Conservation (phyloP, 495 filamentous ascomycete species). For the Chaetomidium leptoderma region DNA sequence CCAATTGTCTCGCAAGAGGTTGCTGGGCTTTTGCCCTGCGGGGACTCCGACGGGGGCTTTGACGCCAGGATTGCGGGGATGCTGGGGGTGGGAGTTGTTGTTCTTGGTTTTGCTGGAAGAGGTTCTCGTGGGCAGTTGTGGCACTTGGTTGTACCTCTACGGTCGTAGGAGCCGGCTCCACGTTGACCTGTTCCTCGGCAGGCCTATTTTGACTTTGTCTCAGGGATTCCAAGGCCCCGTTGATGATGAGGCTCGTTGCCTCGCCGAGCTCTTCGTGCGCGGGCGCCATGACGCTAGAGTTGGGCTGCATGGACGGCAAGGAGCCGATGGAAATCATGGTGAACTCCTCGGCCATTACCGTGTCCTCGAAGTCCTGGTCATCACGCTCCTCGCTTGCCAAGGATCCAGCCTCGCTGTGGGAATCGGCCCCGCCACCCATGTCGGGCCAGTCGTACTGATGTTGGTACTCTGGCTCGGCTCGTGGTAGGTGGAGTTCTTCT, state of each 20-base stretch:
- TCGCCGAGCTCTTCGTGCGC: constrained; percentile 42
- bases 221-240: constrained; percentile 40
- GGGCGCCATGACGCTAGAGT: constrained; percentile 31
- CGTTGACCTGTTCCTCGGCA: background rate
- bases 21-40: constrained; percentile 20
- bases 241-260: constrained; percentile 43
- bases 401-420: constrained; percentile 26
- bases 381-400: constrained; percentile 10
- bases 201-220: constrained; percentile 32
- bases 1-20: constrained; percentile 25
- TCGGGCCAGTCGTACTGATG: constrained; percentile 20
- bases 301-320: constrained; percentile 41
- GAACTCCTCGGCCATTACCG: constrained; percentile 45
- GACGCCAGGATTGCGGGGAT: constrained; percentile 13
- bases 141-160: constrained; percentile 8
- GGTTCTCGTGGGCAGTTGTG: background rate
- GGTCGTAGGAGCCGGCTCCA: constrained; percentile 3
- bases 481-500: constrained; percentile 10
- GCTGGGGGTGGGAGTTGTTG: constrained; percentile 11
- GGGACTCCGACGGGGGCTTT: too few species aligned
- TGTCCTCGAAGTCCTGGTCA: constrained; percentile 32
- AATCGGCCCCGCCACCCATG: constrained; percentile 19
- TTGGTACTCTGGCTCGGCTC: constrained; percentile 18
- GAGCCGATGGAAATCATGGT: constrained; percentile 48
- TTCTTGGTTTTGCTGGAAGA: constrained; percentile 1